phyloP scores from a whole-genome alignment of 2,329 filamentous ascomycete genomes.

The Lecanosticta acicola region DNA sequence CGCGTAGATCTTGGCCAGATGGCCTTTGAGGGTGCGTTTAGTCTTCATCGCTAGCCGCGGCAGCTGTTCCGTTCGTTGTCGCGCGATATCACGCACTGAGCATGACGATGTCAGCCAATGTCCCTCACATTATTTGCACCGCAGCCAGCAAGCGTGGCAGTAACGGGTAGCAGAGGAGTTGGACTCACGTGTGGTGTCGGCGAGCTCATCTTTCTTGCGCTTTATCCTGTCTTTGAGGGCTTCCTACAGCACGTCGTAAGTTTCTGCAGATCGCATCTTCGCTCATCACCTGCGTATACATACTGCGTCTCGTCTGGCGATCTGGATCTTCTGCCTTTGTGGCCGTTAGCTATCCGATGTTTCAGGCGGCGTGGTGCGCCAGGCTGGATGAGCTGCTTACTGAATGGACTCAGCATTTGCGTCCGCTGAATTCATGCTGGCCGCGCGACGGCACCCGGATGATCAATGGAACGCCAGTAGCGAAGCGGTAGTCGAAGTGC shows the following conservation, averaged over 20 bases:
- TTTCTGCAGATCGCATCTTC: background rate
- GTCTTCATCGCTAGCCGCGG: conserved; percentile 96
- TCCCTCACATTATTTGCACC: background rate
- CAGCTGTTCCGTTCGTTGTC: conserved; percentile 85
- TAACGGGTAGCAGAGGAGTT: conserved; percentile 7
- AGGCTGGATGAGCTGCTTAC: conserved; percentile 32
- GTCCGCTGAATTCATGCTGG: conserved; percentile 32
- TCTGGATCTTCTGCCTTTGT: conserved; percentile 61
- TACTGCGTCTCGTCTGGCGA: conserved; percentile 89
- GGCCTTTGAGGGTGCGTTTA: conserved; percentile 92
- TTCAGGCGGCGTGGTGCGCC: conserved; percentile 13
- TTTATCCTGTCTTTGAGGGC: conserved; percentile 48
- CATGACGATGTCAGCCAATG: conserved; percentile 16
- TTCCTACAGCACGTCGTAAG: background rate
- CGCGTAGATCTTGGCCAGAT: conserved; percentile 98
- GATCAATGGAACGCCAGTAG: conserved; percentile 3
- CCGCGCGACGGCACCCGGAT: background rate
- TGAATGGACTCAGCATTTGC: conserved; percentile 47
- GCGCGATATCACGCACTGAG: conserved; percentile 86
- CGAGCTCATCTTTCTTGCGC: conserved; percentile 99
- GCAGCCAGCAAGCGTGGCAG: conserved; percentile 25
- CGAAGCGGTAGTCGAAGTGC: conserved; percentile 2
- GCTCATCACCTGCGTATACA: background rate
- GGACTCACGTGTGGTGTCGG: conserved; percentile 88
- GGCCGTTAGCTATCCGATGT: background rate